A percentile compares a stretch with the other conserved stretches of the same genome.
Evolutionary conservation across 805 yeast species (phyloP).

Genomic region (Metschnikowia gelsemii): DNA sequence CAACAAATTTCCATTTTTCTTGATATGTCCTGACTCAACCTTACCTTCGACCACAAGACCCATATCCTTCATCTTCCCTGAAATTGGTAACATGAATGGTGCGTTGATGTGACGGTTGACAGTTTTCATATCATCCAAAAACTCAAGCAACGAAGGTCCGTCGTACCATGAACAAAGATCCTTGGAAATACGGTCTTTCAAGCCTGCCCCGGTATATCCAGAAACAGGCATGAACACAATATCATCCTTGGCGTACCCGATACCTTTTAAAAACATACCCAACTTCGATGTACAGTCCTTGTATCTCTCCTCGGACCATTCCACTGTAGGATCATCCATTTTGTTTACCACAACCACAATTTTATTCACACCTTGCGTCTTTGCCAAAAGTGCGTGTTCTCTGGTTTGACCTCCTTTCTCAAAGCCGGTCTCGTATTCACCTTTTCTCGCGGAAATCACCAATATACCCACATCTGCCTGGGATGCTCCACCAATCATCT

Average conservation of each 20-base stretch:
- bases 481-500: slow-evolving; percentile 99
- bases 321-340: slow-evolving; percentile 98
- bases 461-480: slow-evolving; percentile 98
- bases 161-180: slow-evolving; percentile 86
- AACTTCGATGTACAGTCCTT: slow-evolving; percentile 91
- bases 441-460: slow-evolving; percentile 97
- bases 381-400: slow-evolving; percentile 95
- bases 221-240: slow-evolving; percentile 95
- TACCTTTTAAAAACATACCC: slow-evolving; percentile 73
- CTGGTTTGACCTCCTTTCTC: slow-evolving; percentile 99
- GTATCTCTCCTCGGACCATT: slow-evolving; percentile 94
- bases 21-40: slow-evolving; percentile 92
- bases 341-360: slow-evolving; percentile 92
- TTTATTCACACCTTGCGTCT: slow-evolving; percentile 96
- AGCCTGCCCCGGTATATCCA: slow-evolving; percentile 95
- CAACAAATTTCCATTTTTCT: slow-evolving; percentile 70
- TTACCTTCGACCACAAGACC: slow-evolving; percentile 99
- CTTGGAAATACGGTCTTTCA: slow-evolving; percentile 77
- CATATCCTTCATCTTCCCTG: slow-evolving; percentile 93
- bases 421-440: slow-evolving; percentile 99
- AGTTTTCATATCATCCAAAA: slow-evolving; percentile 76
- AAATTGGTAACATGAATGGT: slow-evolving; percentile 95
- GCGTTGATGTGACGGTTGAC: slow-evolving; percentile 86
- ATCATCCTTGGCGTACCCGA: slow-evolving; percentile 87
- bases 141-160: slow-evolving; percentile 92